These are phyloP conservation scores for Zoysia pacifica DNA, from an alignment of 176 grass and related monocot species.

Conservation along the genomic window DNA sequence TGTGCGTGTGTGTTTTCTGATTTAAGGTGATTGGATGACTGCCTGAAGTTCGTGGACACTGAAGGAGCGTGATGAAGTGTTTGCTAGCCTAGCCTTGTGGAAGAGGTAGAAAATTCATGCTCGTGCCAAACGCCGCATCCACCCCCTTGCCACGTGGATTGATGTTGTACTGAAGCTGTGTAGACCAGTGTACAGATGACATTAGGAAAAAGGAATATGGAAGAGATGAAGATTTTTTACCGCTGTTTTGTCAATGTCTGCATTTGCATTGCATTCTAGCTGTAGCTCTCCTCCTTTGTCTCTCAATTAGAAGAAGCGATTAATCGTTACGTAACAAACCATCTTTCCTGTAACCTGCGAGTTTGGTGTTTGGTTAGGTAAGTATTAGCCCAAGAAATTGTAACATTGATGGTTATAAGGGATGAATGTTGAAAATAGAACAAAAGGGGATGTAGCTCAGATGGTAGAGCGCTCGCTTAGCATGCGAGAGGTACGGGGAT, in stretches of 20 bases:
- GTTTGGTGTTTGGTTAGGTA: too few relatives aligned
- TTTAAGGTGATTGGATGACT: slow-evolving; percentile 30
- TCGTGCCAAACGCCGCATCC: slow-evolving; percentile 14
- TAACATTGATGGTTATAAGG: too few relatives aligned
- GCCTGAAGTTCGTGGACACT: background rate
- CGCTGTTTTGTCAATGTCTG: slow-evolving; percentile 29
- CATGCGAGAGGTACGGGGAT: slow-evolving; percentile 99
- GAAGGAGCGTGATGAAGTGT: background rate
- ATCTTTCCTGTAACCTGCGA: too few relatives aligned
- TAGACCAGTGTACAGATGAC: slow-evolving; percentile 72
- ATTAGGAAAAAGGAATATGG: slow-evolving; percentile 55
- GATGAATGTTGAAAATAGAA: too few relatives aligned
- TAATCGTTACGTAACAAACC: background rate
- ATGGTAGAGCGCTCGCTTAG: slow-evolving; percentile 99
- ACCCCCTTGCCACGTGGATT: slow-evolving; percentile 40
- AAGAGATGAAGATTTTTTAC: slow-evolving; percentile 43
- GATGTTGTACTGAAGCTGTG: slow-evolving; percentile 57
- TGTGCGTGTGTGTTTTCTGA: slow-evolving; percentile 15
- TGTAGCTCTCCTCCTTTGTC: slow-evolving; percentile 8
- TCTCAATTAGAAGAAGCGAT: background rate
- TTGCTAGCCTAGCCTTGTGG: slow-evolving; percentile 31
- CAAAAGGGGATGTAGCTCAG: slow-evolving; percentile 88
- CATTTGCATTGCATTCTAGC: slow-evolving; percentile 3
- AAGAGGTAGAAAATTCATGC: slow-evolving; percentile 30
- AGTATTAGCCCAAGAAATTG: too few relatives aligned